Evolutionary conservation across 176 grass and related monocot genomes (phyloP).

Genomic region (Neostapfia colusana): DNA sequence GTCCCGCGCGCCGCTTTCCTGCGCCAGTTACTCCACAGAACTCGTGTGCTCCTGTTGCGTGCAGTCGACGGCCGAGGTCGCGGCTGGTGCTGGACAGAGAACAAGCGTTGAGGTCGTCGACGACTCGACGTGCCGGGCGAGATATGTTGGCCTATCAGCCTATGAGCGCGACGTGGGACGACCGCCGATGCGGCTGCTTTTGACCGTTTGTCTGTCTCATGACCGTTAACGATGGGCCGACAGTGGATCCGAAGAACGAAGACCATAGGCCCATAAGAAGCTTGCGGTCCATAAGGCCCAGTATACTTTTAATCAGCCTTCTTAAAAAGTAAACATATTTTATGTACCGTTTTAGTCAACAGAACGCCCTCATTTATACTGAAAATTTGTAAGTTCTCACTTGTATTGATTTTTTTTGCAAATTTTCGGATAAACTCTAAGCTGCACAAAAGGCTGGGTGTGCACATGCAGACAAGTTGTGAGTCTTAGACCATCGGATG

Average conservation of each 20-base stretch:
- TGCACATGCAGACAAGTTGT: background rate
- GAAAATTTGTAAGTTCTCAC: background rate
- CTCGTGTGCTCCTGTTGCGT: constrained; percentile 17
- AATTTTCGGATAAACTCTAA: background rate
- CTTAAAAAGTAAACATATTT: too few relatives aligned
- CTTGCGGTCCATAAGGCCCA: too few relatives aligned
- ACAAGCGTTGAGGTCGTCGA: background rate
- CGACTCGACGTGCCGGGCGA: background rate
- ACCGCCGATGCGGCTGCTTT: constrained; percentile 25
- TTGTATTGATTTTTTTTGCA: background rate
- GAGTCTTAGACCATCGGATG: too few relatives aligned
- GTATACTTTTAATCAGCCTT: too few relatives aligned
- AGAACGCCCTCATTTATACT: too few relatives aligned
- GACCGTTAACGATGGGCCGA: too few relatives aligned
- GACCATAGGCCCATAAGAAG: too few relatives aligned
- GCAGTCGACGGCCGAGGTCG: background rate
- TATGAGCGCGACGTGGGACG: too few relatives aligned
- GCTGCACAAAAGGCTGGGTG: background rate
- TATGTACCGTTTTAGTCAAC: too few relatives aligned
- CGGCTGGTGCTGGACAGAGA: background rate
- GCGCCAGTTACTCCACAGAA: background rate
- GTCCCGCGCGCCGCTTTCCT: constrained; percentile 42
- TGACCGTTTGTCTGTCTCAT: background rate
- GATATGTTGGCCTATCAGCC: background rate
- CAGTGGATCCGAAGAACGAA: too few relatives aligned